These are phyloP conservation scores for Neurospora intermedia DNA, from an alignment of 495 filamentous ascomycete genomes.

Conservation along the genomic window DNA sequence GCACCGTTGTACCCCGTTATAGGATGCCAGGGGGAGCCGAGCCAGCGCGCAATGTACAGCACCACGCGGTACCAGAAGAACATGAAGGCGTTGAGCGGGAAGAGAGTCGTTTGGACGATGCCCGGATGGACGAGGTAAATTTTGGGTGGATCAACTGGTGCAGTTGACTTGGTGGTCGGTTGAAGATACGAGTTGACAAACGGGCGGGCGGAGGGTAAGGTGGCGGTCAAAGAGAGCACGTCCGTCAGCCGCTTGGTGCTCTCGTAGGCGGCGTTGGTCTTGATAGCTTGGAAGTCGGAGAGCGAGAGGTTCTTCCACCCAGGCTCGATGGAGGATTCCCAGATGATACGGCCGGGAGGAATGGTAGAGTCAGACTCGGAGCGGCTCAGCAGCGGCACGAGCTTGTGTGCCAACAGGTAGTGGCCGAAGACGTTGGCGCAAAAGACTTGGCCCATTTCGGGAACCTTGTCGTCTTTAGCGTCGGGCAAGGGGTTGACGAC, in stretches of 20 bases:
- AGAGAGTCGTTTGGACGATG: slow-evolving; percentile 67
- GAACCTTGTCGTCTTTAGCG: background rate
- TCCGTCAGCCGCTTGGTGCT: slow-evolving; percentile 78
- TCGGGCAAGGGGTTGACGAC: slow-evolving; percentile 30
- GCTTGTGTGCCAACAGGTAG: slow-evolving; percentile 76
- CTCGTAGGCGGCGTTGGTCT: slow-evolving; percentile 59
- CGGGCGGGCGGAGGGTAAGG: slow-evolving; percentile 50
- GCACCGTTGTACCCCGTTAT: slow-evolving; percentile 68
- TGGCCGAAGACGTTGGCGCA: slow-evolving; percentile 91
- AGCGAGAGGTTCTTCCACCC: slow-evolving; percentile 41
- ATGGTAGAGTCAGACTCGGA: slow-evolving; percentile 20
- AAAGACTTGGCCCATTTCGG: slow-evolving; percentile 63
- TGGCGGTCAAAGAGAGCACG: slow-evolving; percentile 62
- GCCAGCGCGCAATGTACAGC: slow-evolving; percentile 63
- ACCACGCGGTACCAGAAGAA: slow-evolving; percentile 43
- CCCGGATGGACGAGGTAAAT: slow-evolving; percentile 81
- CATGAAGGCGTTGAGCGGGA: slow-evolving; percentile 57
- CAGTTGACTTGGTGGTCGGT: background rate
- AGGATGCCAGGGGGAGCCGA: slow-evolving; percentile 83
- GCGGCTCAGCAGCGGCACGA: slow-evolving; percentile 58
- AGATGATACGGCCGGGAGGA: slow-evolving; percentile 55
- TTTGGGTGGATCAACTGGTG: slow-evolving; percentile 30
- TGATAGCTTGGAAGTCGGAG: slow-evolving; percentile 67
- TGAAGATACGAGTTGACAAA: slow-evolving; percentile 36
- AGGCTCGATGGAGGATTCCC: slow-evolving; percentile 73